These are phyloP conservation scores for Boletellus ananas DNA, from an alignment of 768 basidiomycete species.

Conservation along the genomic window DNA sequence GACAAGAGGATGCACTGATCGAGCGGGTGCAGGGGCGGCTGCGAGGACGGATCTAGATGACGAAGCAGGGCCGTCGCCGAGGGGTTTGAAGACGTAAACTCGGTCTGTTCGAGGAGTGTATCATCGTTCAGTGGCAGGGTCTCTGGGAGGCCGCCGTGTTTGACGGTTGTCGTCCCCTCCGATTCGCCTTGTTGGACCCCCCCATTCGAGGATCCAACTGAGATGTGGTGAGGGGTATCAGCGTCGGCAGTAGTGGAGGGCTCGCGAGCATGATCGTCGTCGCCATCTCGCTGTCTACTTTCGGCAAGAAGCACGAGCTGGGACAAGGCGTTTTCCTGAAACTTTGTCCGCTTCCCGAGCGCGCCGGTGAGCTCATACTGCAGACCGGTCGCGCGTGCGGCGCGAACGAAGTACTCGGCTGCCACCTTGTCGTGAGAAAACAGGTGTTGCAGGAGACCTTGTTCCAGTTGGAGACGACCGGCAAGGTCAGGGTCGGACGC, in stretches of 20 bases:
- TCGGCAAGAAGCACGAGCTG: constrained; percentile 95
- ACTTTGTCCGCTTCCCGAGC: constrained; percentile 90
- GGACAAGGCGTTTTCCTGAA: constrained; percentile 77
- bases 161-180: not conserved
- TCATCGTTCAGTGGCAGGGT: constrained; percentile 89
- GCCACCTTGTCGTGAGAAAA: constrained; percentile 74
- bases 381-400: constrained; percentile 72
- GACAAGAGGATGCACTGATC: constrained; percentile 92
- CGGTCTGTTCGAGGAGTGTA: constrained; percentile 90
- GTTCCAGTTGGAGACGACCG: constrained; percentile 67
- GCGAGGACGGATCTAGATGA: constrained; percentile 77
- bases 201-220: constrained; percentile 4
- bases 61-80: constrained; percentile 47
- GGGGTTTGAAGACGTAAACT: constrained; percentile 75
- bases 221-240: not conserved
- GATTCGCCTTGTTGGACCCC: constrained; percentile 2
- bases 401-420: constrained; percentile 69
- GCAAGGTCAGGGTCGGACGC: constrained; percentile 58
- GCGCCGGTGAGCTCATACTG: constrained; percentile 92
- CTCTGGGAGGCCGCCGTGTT: constrained; percentile 53
- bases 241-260: constrained; percentile 6
- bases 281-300: constrained; percentile 49
- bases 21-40: constrained; percentile 85
- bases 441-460: constrained; percentile 77
- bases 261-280: constrained; percentile 1